These are phyloP conservation scores for Parathielavia appendiculata DNA, from an alignment of 495 filamentous ascomycete genomes.

Conservation along the genomic window DNA sequence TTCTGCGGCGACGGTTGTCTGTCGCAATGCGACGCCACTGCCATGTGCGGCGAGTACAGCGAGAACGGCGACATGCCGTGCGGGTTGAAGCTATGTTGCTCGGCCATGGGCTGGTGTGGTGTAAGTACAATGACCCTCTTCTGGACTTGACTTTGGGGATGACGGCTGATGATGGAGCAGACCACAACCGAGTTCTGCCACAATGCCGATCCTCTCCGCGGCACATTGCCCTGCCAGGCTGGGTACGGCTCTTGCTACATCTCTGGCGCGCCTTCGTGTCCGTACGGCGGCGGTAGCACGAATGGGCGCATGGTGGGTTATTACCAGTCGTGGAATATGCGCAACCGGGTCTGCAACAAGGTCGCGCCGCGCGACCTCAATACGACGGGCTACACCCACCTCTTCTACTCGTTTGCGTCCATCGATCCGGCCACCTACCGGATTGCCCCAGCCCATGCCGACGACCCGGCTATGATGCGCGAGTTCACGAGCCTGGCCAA, in stretches of 20 bases:
- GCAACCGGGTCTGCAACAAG: conserved; percentile 25
- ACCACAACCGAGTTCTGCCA: too few species aligned
- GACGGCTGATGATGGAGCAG: too few species aligned
- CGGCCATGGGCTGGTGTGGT: too few species aligned
- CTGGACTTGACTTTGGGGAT: too few species aligned
- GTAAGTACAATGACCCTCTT: too few species aligned
- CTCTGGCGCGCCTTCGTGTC: too few species aligned
- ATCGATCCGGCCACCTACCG: conserved; percentile 18
- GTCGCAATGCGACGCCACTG: neutral
- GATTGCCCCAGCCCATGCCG: conserved; percentile 17
- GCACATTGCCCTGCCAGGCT: too few species aligned
- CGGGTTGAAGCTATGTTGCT: neutral
- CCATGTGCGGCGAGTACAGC: neutral
- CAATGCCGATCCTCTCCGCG: too few species aligned
- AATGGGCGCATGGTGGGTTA: conserved; percentile 12
- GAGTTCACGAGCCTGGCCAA: conserved; percentile 22
- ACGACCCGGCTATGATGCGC: neutral
- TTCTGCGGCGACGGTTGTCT: neutral
- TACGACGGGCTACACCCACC: conserved; percentile 31
- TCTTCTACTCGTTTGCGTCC: conserved; percentile 29
- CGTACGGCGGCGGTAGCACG: neutral
- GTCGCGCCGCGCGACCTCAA: conserved; percentile 29
- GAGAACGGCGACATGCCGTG: neutral
- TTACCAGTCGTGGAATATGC: conserved; percentile 12
- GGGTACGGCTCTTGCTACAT: too few species aligned